Conservation (phyloP, 257 asterid species). For the Henckelia pumila region DNA sequence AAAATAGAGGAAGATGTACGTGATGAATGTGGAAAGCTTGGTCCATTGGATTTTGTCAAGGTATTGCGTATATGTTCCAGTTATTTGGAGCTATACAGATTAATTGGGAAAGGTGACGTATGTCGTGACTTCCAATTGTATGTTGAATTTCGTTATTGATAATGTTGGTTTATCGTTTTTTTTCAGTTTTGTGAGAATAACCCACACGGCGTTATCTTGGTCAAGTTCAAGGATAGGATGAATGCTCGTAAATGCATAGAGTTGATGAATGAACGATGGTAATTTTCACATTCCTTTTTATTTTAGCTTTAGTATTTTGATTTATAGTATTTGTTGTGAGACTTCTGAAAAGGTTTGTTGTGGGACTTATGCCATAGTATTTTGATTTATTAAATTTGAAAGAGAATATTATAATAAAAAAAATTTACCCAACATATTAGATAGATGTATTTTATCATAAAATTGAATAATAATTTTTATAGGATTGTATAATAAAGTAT, state of each 20-base stretch:
- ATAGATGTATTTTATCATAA: no score
- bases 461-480: no score
- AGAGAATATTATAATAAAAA: no score
- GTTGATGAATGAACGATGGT: conserved; percentile 93
- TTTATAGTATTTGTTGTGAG: background rate
- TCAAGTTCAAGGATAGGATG: conserved; percentile 68
- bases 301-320: background rate
- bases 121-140: background rate
- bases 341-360: background rate
- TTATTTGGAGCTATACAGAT: background rate
- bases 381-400: no score
- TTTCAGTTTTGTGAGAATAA: conserved; percentile 89
- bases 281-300: conserved; percentile 25
- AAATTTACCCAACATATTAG: no score
- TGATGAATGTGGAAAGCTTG: no score
- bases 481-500: no score
- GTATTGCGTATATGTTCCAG: conserved; percentile 31
- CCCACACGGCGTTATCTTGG: conserved; percentile 88
- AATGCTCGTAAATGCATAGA: conserved; percentile 89
- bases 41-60: conserved; percentile 83
- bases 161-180: conserved; percentile 22
- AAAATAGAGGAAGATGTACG: conserved; percentile 84
- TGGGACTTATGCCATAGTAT: no score
- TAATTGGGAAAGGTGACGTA: background rate
- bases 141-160: conserved; percentile 14